These are phyloP conservation scores for Podaxis mareebaensis DNA, from an alignment of 768 basidiomycete species.

Conservation along the genomic window DNA sequence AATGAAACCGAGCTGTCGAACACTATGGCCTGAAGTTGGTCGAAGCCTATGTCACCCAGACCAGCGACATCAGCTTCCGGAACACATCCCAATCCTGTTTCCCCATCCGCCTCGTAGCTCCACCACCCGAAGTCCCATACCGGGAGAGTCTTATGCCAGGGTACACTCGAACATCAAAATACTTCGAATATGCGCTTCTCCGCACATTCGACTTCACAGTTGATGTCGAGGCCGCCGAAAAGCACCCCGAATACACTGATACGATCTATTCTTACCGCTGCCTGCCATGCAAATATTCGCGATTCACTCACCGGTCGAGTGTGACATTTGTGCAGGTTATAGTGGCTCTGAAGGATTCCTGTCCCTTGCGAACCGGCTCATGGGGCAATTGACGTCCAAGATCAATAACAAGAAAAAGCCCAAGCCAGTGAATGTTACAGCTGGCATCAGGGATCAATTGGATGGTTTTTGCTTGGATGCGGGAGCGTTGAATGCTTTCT, in stretches of 20 bases:
- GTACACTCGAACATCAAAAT: conserved; percentile 63
- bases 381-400: conserved; percentile 62
- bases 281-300: conserved; percentile 76
- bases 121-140: conserved; percentile 72
- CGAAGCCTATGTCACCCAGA: conserved; percentile 91
- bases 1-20: conserved; percentile 82
- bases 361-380: conserved; percentile 87
- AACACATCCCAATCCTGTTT: conserved; percentile 93
- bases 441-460: conserved; percentile 60
- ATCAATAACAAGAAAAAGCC: conserved; percentile 59
- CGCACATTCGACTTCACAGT: conserved; percentile 79
- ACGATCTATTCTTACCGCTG: conserved; percentile 90
- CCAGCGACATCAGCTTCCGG: conserved; percentile 79
- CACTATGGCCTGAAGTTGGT: conserved; percentile 89
- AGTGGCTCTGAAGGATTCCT: conserved; percentile 80
- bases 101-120: conserved; percentile 71
- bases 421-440: conserved; percentile 57
- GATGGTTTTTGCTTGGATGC: conserved; percentile 66
- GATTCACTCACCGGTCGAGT: conserved; percentile 90
- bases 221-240: conserved; percentile 74
- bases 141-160: conserved; percentile 68
- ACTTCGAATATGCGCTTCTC: conserved; percentile 81
- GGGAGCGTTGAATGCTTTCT: conserved; percentile 59
- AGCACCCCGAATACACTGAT: conserved; percentile 81
- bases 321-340: conserved; percentile 89